Conservation (phyloP, 1,284 basidiomycete genomes). For the Naganishia liquefaciens region DNA sequence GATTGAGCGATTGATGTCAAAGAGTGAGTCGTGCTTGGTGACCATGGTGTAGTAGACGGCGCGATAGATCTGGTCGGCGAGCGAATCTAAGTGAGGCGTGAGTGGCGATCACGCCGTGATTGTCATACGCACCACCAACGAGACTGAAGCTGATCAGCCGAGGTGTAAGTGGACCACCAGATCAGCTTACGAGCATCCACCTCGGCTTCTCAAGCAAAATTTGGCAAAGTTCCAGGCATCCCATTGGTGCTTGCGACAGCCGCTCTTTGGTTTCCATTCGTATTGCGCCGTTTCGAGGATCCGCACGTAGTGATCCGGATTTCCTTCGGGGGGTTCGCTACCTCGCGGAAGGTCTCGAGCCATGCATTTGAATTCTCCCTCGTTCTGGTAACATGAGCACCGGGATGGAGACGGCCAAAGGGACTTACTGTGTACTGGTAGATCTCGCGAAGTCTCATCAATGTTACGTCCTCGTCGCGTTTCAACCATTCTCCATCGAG, state of each 20-base stretch:
- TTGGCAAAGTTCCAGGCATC: constrained; percentile 18
- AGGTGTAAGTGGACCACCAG: neutral
- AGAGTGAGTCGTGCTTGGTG: neutral
- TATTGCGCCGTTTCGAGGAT: constrained; percentile 25
- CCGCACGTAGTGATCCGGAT: constrained; percentile 10
- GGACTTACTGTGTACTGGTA: constrained; percentile 17
- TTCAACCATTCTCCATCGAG: constrained; percentile 18
- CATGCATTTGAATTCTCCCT: constrained; percentile 3
- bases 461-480: neutral
- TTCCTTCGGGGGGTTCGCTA: neutral
- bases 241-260: constrained; percentile 16
- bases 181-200: constrained; percentile 24
- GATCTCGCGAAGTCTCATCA: constrained; percentile 5
- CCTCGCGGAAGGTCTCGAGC: constrained; percentile 9
- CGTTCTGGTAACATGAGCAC: neutral
- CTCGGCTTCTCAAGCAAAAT: constrained; percentile 22
- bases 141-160: neutral
- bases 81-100: constrained; percentile 2
- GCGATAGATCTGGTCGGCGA: constrained; percentile 20
- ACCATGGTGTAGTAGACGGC: neutral
- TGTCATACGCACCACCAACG: constrained; percentile 9
- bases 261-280: constrained; percentile 21
- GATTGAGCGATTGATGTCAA: neutral
- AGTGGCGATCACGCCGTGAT: neutral
- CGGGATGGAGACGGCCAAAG: neutral